Conservation (phyloP, 2,329 filamentous ascomycete genomes). For the Dactylellina leptospora region DNA sequence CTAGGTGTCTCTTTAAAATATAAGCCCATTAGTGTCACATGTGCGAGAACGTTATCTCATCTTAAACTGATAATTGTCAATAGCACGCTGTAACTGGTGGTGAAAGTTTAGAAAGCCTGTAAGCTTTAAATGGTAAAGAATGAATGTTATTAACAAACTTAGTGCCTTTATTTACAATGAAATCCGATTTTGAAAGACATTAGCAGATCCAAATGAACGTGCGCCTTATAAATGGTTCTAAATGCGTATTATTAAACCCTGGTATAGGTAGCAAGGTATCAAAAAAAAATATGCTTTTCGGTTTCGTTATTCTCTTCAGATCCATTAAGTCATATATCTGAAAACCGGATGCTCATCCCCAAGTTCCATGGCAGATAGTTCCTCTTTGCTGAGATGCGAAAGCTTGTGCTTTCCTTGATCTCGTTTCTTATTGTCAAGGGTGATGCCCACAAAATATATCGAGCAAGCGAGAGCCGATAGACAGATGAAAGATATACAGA, state of each 20-base stretch:
- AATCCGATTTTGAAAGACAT: background rate
- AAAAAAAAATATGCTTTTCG: constrained; percentile 9
- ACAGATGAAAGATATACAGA: constrained; percentile 77
- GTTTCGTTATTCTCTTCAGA: background rate
- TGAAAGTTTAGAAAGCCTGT: background rate
- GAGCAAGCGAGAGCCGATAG: constrained; percentile 71
- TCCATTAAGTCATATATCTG: constrained; percentile 67
- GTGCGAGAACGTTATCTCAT: too few species aligned
- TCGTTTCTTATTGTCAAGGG: constrained; percentile 69
- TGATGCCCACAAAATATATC: constrained; percentile 70
- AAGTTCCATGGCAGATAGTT: constrained; percentile 67
- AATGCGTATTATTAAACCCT: constrained; percentile 5
- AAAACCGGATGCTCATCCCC: constrained; percentile 71
- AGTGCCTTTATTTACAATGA: background rate
- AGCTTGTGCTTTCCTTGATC: constrained; percentile 63
- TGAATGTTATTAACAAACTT: background rate
- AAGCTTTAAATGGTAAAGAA: background rate
- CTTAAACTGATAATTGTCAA: too few species aligned
- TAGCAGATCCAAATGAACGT: constrained; percentile 36
- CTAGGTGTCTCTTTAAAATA: too few species aligned
- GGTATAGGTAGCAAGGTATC: constrained; percentile 8
- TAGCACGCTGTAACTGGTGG: too few species aligned
- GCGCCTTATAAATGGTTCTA: constrained; percentile 41
- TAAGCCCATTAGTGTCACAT: too few species aligned
- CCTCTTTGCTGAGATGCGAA: constrained; percentile 68